A percentile compares a stretch with the other conserved stretches of the same genome.
These are phyloP conservation scores for Magnusiomyces fungicola DNA, from an alignment of 1,139 yeast genomes.

Conservation along the genomic window DNA sequence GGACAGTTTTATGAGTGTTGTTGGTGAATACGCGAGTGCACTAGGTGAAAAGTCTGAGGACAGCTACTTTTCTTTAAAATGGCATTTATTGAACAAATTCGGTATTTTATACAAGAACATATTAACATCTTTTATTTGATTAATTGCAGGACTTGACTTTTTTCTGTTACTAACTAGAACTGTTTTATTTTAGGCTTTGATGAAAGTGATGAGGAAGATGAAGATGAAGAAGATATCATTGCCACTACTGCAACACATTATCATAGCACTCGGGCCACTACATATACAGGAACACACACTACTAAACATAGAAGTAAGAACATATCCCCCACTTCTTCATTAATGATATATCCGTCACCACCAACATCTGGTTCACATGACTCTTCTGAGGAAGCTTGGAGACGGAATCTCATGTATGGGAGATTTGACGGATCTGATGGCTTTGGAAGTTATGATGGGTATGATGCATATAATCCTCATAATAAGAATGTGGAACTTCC, in stretches of 20 bases:
- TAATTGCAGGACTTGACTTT: background rate
- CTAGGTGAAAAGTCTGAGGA: background rate
- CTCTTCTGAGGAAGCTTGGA: background rate
- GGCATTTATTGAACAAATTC: background rate
- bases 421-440: constrained; percentile 1
- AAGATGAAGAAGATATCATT: background rate
- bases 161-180: background rate
- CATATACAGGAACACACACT: too few species aligned
- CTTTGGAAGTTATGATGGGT: background rate
- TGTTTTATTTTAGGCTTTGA: background rate
- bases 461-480: constrained; percentile 1
- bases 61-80: background rate
- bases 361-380: too few species aligned
- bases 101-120: background rate
- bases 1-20: background rate
- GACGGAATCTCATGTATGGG: background rate
- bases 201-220: background rate
- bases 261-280: too few species aligned
- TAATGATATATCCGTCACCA: too few species aligned
- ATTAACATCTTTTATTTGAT: too few species aligned
- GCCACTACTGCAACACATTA: too few species aligned
- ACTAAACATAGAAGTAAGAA: too few species aligned
- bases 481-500: too few species aligned
- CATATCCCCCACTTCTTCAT: too few species aligned
- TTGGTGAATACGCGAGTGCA: background rate